Percentiles rank a stretch among this genome's conserved stretches.
These are phyloP conservation scores for Beauveria varroae DNA, from an alignment of 2,329 filamentous ascomycete species.

Conservation along the genomic window DNA sequence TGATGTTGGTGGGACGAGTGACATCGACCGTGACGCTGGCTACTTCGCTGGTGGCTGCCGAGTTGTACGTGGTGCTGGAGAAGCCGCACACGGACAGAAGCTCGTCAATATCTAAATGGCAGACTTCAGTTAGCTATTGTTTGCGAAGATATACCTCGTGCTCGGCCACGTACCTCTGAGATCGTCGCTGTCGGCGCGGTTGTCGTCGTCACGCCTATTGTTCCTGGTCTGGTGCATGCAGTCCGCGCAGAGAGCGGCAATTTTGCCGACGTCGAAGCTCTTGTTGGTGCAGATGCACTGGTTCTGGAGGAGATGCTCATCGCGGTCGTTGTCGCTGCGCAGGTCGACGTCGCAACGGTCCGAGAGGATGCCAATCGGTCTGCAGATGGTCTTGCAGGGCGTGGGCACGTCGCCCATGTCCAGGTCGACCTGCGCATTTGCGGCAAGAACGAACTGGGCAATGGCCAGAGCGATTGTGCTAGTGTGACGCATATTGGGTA, in stretches of 20 bases:
- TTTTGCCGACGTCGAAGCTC: constrained; percentile 29
- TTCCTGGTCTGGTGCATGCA: constrained; percentile 4
- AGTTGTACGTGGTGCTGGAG: constrained; percentile 3
- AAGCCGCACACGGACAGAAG: constrained; percentile 6
- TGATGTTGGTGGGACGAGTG: constrained; percentile 23
- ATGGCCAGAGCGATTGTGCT: background rate
- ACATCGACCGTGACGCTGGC: constrained; percentile 25
- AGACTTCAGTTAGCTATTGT: background rate
- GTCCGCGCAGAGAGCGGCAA: constrained; percentile 19
- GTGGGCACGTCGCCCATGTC: constrained; percentile 27
- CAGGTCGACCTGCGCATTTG: constrained; percentile 24
- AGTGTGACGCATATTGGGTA: background rate
- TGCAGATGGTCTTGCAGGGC: constrained; percentile 28
- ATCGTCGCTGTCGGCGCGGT: background rate
- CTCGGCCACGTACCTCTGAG: background rate
- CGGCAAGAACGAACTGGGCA: background rate
- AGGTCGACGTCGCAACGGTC: constrained; percentile 28
- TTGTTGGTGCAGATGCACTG: constrained; percentile 35
- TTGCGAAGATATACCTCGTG: background rate
- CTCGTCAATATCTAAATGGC: background rate
- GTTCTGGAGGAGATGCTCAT: constrained; percentile 28
- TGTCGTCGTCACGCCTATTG: background rate
- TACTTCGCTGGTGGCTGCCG: constrained; percentile 18
- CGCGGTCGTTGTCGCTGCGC: constrained; percentile 21
- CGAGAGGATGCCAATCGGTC: constrained; percentile 28